These are phyloP conservation scores for Saccharomycopsis amapae DNA, from an alignment of 805 yeast genomes.

Conservation along the genomic window DNA sequence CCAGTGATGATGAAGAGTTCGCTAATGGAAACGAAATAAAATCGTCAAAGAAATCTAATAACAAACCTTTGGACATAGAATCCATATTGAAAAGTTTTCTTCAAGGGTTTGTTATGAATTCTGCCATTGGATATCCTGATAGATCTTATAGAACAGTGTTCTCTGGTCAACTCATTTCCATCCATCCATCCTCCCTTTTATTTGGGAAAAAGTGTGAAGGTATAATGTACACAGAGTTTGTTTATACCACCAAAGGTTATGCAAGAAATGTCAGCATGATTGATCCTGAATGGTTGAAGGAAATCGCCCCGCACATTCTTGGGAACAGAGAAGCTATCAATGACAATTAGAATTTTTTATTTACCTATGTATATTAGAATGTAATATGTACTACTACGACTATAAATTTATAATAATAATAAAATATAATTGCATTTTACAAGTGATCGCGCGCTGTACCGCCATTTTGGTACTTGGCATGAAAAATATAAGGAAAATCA, in stretches of 20 bases:
- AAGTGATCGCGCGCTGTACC: too few species aligned
- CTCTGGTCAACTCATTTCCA: conserved; percentile 75
- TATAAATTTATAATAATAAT: too few species aligned
- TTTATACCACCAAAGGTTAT: conserved; percentile 86
- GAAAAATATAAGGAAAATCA: too few species aligned
- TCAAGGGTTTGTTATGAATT: conserved; percentile 75
- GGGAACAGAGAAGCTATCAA: conserved; percentile 28
- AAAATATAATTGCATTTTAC: too few species aligned
- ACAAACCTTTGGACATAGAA: conserved; percentile 41
- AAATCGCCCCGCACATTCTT: conserved; percentile 60
- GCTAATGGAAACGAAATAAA: background rate
- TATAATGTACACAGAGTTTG: conserved; percentile 90
- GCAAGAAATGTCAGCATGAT: conserved; percentile 84
- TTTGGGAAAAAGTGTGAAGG: conserved; percentile 82
- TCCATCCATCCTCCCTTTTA: conserved; percentile 85
- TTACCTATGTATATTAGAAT: too few species aligned
- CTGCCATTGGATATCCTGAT: conserved; percentile 94
- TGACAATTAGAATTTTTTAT: too few species aligned
- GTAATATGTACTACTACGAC: too few species aligned
- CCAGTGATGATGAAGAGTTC: conserved; percentile 22
- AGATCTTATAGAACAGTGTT: conserved; percentile 82
- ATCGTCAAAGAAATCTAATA: conserved; percentile 10
- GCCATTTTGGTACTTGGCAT: too few species aligned
- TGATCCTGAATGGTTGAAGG: conserved; percentile 80
- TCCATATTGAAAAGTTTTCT: conserved; percentile 70